Conservation (phyloP, 2,329 filamentous ascomycete genomes). For the Dothideomycetes sp. region DNA sequence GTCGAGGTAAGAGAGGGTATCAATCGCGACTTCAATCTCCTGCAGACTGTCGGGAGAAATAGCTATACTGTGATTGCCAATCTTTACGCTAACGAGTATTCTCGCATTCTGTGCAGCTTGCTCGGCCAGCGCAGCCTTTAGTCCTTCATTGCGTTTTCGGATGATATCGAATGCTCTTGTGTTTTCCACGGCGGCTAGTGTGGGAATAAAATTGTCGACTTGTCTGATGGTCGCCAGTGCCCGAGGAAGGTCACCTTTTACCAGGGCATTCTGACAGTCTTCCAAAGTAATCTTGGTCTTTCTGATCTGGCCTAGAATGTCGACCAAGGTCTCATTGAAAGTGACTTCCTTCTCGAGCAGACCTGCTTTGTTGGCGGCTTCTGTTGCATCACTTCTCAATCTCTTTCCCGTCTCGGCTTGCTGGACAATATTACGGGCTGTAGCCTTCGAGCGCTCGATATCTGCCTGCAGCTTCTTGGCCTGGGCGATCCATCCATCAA, state of each 20-base stretch:
- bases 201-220: slow-evolving; percentile 43
- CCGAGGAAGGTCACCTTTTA: slow-evolving; percentile 31
- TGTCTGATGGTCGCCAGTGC: slow-evolving; percentile 39
- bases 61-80: slow-evolving; percentile 41
- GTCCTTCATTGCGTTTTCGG: slow-evolving; percentile 27
- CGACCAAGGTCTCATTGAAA: slow-evolving; percentile 45
- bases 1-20: slow-evolving; percentile 15
- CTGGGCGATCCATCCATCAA: slow-evolving; percentile 76
- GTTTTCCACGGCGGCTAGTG: slow-evolving; percentile 40
- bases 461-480: slow-evolving; percentile 77
- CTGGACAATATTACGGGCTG: slow-evolving; percentile 70
- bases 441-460: slow-evolving; percentile 66
- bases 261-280: slow-evolving; percentile 25
- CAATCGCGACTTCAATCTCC: slow-evolving; percentile 2
- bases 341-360: slow-evolving; percentile 48
- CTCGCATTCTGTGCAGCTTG: slow-evolving; percentile 63
- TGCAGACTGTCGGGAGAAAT: slow-evolving; percentile 33
- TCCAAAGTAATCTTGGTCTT: slow-evolving; percentile 39
- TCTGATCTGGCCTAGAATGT: slow-evolving; percentile 39
- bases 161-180: slow-evolving; percentile 56
- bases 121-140: slow-evolving; percentile 24
- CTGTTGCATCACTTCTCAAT: slow-evolving; percentile 53
- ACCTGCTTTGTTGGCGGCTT: slow-evolving; percentile 43
- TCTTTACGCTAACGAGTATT: slow-evolving; percentile 52
- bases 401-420: slow-evolving; percentile 60